Evolutionary conservation across 1,284 basidiomycete species (phyloP), one percentile per base, ranked within the genome.

Genomic region (Ceratobasidium sp.): DNA sequence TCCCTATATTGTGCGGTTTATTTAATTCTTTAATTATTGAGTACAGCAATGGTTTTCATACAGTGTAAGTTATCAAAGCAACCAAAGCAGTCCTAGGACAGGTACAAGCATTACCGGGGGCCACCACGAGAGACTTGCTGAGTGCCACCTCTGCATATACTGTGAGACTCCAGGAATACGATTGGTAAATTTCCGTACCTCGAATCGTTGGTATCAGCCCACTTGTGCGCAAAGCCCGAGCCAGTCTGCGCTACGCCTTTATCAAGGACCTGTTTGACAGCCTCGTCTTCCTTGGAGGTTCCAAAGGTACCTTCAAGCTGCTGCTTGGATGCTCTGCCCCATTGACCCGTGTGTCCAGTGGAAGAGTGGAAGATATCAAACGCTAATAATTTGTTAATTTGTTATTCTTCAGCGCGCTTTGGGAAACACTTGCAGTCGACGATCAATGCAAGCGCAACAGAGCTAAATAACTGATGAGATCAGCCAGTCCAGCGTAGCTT

Each of bases 231-330:
- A 29, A 73, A 40, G 27, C 40, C 38, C 10, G 25, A 29, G 17
- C 55, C 40, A 6, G 35, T 31, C 56, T 73, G 54, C 13, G 43
- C 12, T 22, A 35, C 32, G 4, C 72, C 72, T 1, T 49, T 68
- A 7, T 71, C 74, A 67, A 93, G 80, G 68, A 93, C 82, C 20
- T 78, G 76, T 62, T 78, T 75, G 27, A 90, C 78, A 15, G 89
- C 87, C 2, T 91, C 89, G 32, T 80, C 75, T 58, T 92, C 89
- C 69, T 86, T 87, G 74, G 81, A 78, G 7, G 88, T 84, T 35
- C 84, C 87, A 73, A 93, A 93, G 29, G 79, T 80, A 71, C 79
- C 87, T 57, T 92, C 90, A 47, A 93, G 85, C 75, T 92, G 87
- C 75, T 93, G 91, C 56, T 89, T 87, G 17, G 91, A 93, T 6